phyloP scores from a whole-genome alignment of 352 stramenopile species.

The Pythium grandisporangium region DNA sequence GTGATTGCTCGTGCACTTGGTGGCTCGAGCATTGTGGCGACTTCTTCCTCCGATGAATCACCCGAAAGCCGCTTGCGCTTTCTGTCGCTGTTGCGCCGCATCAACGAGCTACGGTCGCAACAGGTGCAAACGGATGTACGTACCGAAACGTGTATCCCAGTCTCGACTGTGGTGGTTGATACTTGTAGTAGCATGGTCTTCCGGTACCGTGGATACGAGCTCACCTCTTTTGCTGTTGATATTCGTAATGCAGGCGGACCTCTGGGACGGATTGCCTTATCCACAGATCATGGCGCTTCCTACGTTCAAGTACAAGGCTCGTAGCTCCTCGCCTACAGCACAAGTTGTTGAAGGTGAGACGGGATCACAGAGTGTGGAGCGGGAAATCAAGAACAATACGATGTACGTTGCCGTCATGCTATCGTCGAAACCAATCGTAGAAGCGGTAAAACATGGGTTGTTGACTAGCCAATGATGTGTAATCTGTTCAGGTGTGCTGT shows the following conservation, averaged over 20 bases:
- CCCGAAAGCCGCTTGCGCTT: constrained; percentile 53
- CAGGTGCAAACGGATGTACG: constrained; percentile 32
- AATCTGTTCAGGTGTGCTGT: constrained; percentile 39
- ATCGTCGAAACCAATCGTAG: too few species aligned
- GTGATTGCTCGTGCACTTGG: constrained; percentile 17
- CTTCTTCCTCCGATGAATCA: constrained; percentile 3
- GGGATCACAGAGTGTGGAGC: too few species aligned
- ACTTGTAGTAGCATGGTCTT: too few species aligned
- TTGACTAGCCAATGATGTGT: too few species aligned
- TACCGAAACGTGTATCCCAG: too few species aligned
- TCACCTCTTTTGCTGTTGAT: not conserved
- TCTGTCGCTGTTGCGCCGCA: constrained; percentile 62
- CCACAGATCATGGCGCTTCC: constrained; percentile 73
- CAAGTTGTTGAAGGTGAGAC: too few species aligned
- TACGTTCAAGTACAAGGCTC: constrained; percentile 66
- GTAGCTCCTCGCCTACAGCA: too few species aligned
- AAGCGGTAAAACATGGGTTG: too few species aligned
- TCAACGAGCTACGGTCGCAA: constrained; percentile 79
- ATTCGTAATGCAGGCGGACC: constrained; percentile 25
- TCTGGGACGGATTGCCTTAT: constrained; percentile 70
- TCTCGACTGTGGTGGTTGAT: too few species aligned
- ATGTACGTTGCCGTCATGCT: constrained; percentile 11
- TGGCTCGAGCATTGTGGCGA: constrained; percentile 13
- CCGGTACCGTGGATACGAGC: not conserved
- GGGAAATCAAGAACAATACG: constrained; percentile 63